Base-by-base conservation (phyloP, 148 eudicot genomes). In the Pouteria glomerata region DNA sequence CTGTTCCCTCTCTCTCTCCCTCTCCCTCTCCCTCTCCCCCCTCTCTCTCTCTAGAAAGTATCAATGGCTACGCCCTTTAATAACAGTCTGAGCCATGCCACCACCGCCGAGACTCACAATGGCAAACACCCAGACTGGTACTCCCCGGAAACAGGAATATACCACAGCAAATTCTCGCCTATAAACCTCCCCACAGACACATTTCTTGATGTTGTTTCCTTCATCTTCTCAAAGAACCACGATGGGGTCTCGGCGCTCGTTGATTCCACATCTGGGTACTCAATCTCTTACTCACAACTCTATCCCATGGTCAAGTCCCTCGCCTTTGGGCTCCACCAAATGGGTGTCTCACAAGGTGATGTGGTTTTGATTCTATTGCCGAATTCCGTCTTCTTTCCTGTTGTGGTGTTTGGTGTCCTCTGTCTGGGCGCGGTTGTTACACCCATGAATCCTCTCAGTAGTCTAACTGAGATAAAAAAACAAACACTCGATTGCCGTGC, bases 301-400 rank as follows among this genome's bases (percentile, higher is more conserved):
- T 61, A 52, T 51, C 74, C 80, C 4, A 74, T 82, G 47, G 89
- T 94, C 16, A 78, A 86, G 75, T 87, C 98, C 73, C 60, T 88
- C 77, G 90, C 96, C 31, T 72, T 66, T 65, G 88, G 90, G 4
- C 88, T 94, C 4, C 82, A 69, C 71, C 48, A 80, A 64, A 71
- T 86, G 84, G 97, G 97, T 8, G 58, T 91, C 60, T 77, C 84
- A 6, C 76, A 88, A 73, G 97, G 98, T 66, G 93, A 95, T 78
- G 91, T 91, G 1, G 86, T 85, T 23, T 82, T 95, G 72, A 77
- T 91, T 74, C 74, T 89, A 0, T 63, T 95, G 31, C 96, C 97
- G 0, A 95, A 91, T 78, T 95, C 97, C 4, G 41, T 91, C 11
- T 88, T 77, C 55, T 88, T 82, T 48, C 98, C 98, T 2, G 21